Conservation (phyloP, 2,329 filamentous ascomycete genomes). For the Hirsutella thompsonii region DNA sequence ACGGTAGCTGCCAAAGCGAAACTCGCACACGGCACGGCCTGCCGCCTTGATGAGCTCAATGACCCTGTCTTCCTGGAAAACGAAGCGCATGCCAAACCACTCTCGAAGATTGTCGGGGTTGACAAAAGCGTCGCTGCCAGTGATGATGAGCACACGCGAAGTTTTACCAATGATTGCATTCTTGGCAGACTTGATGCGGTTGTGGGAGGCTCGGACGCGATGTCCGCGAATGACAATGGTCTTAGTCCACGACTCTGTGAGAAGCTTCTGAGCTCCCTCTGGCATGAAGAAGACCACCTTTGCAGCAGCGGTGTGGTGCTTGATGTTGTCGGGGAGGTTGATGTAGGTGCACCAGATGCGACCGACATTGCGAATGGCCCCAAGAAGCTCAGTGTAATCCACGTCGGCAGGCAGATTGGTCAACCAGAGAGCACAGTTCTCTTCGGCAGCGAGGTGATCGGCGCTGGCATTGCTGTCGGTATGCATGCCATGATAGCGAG, state of each 20-base stretch:
- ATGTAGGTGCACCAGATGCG: constrained; percentile 39
- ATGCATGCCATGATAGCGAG: constrained; percentile 23
- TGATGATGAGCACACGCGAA: constrained; percentile 38
- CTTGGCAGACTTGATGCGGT: constrained; percentile 32
- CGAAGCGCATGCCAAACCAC: constrained; percentile 29
- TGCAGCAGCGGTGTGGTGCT: constrained; percentile 27
- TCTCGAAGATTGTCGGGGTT: constrained; percentile 23
- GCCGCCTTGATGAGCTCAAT: constrained; percentile 14
- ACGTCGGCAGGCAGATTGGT: constrained; percentile 33
- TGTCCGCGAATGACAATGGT: constrained; percentile 24
- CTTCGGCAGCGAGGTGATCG: constrained; percentile 13
- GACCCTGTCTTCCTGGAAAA: constrained; percentile 34
- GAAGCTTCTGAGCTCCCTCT: constrained; percentile 19
- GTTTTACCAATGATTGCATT: constrained; percentile 13
- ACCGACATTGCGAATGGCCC: constrained; percentile 29
- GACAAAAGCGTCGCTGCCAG: constrained; percentile 29
- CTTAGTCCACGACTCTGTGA: constrained; percentile 9
- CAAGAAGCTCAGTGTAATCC: constrained; percentile 29
- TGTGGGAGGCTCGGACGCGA: constrained; percentile 26
- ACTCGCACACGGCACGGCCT: constrained; percentile 27
- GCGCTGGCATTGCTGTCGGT: constrained; percentile 21
- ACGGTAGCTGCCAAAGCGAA: constrained; percentile 40
- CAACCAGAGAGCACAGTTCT: constrained; percentile 40
- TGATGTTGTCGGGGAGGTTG: constrained; percentile 28
- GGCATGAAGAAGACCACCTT: constrained; percentile 37